Conservation (phyloP, 495 filamentous ascomycete genomes). For the Sporormia fimetaria region DNA sequence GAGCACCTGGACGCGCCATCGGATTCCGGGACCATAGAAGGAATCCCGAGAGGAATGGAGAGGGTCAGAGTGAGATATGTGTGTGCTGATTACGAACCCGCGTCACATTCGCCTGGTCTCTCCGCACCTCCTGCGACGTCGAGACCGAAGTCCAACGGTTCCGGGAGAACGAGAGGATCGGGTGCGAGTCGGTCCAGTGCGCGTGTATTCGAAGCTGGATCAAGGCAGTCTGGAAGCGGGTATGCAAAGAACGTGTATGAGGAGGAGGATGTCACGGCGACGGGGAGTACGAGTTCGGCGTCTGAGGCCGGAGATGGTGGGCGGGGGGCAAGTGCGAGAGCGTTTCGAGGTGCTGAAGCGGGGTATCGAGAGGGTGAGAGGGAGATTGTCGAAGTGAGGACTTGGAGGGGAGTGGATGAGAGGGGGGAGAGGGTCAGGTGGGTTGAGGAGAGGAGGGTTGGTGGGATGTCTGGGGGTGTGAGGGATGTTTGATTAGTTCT, state of each 20-base stretch:
- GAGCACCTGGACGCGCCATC: too few relatives aligned
- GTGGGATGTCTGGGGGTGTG: too few relatives aligned
- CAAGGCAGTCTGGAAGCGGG: not conserved
- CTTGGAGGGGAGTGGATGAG: conserved; percentile 12
- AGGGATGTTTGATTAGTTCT: too few relatives aligned
- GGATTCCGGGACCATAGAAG: too few relatives aligned
- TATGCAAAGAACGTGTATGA: conserved; percentile 1
- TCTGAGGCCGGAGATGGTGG: not conserved
- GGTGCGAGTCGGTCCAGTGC: not conserved
- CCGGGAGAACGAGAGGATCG: too few relatives aligned
- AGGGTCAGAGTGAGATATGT: too few relatives aligned
- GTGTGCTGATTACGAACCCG: too few relatives aligned
- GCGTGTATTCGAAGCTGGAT: not conserved
- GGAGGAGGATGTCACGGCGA: conserved; percentile 12
- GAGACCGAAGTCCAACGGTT: too few relatives aligned
- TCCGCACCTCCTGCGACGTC: too few relatives aligned
- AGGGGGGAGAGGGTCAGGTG: conserved; percentile 9
- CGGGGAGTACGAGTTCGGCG: conserved; percentile 4
- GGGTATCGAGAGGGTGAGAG: not conserved
- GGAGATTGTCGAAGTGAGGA: conserved; percentile 12
- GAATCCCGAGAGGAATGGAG: too few relatives aligned
- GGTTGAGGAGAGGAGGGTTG: conserved; percentile 16
- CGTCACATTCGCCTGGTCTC: too few relatives aligned
- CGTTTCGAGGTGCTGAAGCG: not conserved
- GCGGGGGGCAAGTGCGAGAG: not conserved